Evolutionary conservation across 139 green algal genomes (phyloP).

Genomic region (Micractinium sp.): DNA sequence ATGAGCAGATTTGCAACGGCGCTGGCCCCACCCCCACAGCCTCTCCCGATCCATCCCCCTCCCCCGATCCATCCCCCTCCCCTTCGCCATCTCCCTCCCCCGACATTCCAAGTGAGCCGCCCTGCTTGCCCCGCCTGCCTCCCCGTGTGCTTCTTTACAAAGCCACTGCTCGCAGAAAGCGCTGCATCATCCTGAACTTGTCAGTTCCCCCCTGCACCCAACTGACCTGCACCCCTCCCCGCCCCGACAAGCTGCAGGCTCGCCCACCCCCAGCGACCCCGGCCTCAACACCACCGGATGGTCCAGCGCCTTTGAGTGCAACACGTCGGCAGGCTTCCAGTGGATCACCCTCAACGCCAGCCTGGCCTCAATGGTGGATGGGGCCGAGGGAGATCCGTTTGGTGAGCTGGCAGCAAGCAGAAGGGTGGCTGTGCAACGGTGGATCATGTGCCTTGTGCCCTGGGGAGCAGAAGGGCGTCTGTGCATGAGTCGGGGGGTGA

Average conservation of each 20-base stretch:
- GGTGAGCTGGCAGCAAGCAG: too few species aligned
- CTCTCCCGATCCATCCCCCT: neutral
- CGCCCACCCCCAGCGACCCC: neutral
- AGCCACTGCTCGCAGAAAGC: too few species aligned
- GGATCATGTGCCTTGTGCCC: neutral
- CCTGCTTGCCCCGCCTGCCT: neutral
- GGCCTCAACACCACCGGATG: neutral
- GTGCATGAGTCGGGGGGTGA: too few species aligned
- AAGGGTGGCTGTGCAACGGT: neutral
- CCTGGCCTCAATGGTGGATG: neutral
- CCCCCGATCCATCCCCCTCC: neutral
- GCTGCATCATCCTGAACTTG: neutral
- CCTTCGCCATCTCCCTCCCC: neutral
- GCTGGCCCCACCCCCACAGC: too few species aligned
- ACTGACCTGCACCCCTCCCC: neutral
- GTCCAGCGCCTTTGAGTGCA: constrained; percentile 1
- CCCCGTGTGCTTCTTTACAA: too few species aligned
- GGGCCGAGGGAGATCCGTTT: neutral
- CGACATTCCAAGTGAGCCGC: neutral
- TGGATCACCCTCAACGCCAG: constrained; percentile 10
- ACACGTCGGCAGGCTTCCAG: neutral
- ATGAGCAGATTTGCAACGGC: neutral
- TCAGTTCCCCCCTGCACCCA: too few species aligned
- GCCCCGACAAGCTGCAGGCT: too few species aligned
- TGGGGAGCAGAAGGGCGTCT: too few species aligned